Percentiles rank a stretch among this genome's conserved stretches.
Evolutionary conservation across 2,329 filamentous ascomycete species (phyloP).

Genomic region (Ceratocystis cubensis): DNA sequence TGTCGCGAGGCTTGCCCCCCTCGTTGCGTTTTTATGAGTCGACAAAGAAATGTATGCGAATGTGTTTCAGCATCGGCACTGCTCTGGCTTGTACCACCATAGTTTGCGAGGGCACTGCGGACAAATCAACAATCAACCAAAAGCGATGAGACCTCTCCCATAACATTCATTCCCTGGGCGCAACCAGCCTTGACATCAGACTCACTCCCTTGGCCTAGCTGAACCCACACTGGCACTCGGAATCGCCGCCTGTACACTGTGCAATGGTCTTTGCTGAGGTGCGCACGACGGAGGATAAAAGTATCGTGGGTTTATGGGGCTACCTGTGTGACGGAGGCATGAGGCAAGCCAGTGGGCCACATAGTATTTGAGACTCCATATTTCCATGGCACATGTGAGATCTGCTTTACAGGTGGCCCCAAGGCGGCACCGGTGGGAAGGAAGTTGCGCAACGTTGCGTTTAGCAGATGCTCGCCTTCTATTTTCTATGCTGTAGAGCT

Average conservation of each 20-base stretch:
- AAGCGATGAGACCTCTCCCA: slow-evolving; percentile 43
- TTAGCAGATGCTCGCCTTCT: slow-evolving; percentile 40
- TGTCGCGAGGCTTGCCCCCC: slow-evolving; percentile 35
- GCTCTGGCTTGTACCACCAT: slow-evolving; percentile 40
- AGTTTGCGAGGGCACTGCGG: slow-evolving; percentile 32
- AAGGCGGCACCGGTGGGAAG: slow-evolving; percentile 44
- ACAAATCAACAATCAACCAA: slow-evolving; percentile 34
- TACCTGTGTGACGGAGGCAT: slow-evolving; percentile 33
- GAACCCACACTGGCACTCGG: slow-evolving; percentile 41
- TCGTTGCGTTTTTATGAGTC: slow-evolving; percentile 29
- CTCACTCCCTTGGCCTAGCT: slow-evolving; percentile 37
- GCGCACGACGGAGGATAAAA: slow-evolving; percentile 40
- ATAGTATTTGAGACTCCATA: slow-evolving; percentile 51
- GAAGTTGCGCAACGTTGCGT: slow-evolving; percentile 34
- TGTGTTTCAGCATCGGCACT: slow-evolving; percentile 33
- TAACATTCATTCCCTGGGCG: slow-evolving; percentile 47
- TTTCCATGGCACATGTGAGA: slow-evolving; percentile 48
- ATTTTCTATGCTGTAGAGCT: slow-evolving; percentile 37
- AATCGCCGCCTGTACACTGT: slow-evolving; percentile 41
- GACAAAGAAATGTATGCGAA: slow-evolving; percentile 28
- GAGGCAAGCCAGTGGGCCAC: slow-evolving; percentile 45
- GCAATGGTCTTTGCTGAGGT: slow-evolving; percentile 44
- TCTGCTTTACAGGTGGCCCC: slow-evolving; percentile 50
- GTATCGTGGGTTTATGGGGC: slow-evolving; percentile 40
- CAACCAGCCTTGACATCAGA: slow-evolving; percentile 46